phyloP scores from a whole-genome alignment of 805 yeast genomes.

The Kuraishia borneana region DNA sequence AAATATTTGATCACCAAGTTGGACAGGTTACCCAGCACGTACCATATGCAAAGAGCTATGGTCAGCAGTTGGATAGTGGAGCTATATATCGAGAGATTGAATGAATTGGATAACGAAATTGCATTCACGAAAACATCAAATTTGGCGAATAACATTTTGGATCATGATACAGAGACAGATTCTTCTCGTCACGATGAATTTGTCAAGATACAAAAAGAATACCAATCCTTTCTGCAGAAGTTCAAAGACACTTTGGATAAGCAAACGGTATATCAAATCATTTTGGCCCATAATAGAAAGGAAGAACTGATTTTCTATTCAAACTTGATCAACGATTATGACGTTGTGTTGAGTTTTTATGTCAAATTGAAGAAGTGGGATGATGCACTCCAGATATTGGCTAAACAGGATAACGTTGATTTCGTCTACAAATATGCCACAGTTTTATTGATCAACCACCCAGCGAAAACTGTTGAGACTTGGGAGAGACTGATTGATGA shows the following conservation, averaged over 20 bases:
- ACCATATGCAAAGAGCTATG: conserved; percentile 34
- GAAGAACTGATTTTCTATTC: conserved; percentile 61
- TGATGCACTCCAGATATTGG: conserved; percentile 49
- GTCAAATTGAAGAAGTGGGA: conserved; percentile 63
- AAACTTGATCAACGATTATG: conserved; percentile 52
- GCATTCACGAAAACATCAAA: conserved; percentile 7
- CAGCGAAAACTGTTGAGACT: conserved; percentile 59
- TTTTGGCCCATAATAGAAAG: conserved; percentile 54
- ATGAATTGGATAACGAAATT: conserved; percentile 9
- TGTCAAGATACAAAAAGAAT: conserved; percentile 19
- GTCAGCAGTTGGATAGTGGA: conserved; percentile 61
- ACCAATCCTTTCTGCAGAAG: conserved; percentile 36
- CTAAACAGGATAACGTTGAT: conserved; percentile 33
- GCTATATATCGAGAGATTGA: conserved; percentile 35
- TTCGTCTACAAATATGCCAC: conserved; percentile 60
- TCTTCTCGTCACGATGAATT: conserved; percentile 16
- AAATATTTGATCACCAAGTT: conserved; percentile 35
- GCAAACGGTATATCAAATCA: conserved; percentile 60
- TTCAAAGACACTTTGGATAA: conserved; percentile 45
- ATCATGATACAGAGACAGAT: conserved; percentile 20
- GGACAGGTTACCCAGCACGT: conserved; percentile 13
- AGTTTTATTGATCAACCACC: conserved; percentile 53
- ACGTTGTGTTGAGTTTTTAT: conserved; percentile 59
- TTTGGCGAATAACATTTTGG: conserved; percentile 5
- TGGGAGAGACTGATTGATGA: conserved; percentile 54